These are phyloP conservation scores for Suillus subaureus DNA, from an alignment of 768 basidiomycete genomes.

Conservation along the genomic window DNA sequence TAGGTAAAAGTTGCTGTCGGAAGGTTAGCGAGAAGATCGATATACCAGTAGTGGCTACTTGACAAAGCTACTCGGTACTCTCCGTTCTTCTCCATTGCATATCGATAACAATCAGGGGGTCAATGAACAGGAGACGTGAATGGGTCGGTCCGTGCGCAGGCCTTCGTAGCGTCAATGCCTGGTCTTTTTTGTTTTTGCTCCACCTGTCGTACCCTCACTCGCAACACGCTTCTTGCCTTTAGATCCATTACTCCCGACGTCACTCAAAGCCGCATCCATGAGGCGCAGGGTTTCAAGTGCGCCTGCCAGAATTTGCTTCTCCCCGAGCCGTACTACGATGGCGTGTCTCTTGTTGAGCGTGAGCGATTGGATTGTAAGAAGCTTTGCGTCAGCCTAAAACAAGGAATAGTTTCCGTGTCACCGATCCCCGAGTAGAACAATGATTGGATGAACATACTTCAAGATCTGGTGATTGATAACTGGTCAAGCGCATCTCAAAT, in stretches of 20 bases:
- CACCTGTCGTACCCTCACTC: neutral
- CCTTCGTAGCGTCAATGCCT: neutral
- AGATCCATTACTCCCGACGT: neutral
- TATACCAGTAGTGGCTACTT: neutral
- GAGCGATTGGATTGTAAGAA: conserved; percentile 36
- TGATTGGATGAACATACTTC: conserved; percentile 38
- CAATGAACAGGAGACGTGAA: neutral
- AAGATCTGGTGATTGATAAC: conserved; percentile 56
- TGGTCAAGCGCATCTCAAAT: conserved; percentile 49
- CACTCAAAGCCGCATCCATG: conserved; percentile 13
- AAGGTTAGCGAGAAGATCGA: neutral
- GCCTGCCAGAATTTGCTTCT: conserved; percentile 65
- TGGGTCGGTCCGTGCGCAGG: neutral
- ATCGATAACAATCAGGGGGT: neutral
- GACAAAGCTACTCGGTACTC: neutral
- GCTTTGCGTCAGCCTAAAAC: conserved; percentile 52
- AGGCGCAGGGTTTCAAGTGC: conserved; percentile 21
- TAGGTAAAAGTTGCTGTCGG: neutral
- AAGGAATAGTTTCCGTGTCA: conserved; percentile 6
- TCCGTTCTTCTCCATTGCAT: neutral
- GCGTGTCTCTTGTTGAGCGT: conserved; percentile 59
- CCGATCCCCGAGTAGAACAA: neutral
- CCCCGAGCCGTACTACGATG: conserved; percentile 73
- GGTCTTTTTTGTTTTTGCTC: neutral
- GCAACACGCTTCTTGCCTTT: conserved; percentile 5